Evolutionary conservation across 2,329 filamentous ascomycete species (phyloP).

Genomic region (Sporothrix inflata): DNA sequence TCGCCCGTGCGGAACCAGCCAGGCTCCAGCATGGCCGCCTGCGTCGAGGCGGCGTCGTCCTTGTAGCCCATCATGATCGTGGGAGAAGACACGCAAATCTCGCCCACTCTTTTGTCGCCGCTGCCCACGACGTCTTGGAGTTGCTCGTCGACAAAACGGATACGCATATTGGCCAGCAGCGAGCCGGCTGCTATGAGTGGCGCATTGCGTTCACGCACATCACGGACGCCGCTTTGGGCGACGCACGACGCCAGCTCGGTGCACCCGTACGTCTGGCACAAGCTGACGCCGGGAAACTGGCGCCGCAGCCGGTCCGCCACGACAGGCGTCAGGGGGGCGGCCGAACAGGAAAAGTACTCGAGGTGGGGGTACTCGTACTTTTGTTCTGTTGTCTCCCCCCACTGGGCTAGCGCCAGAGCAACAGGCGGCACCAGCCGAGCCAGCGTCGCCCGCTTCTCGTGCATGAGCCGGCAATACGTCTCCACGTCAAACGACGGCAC

Average conservation of each 20-base stretch:
- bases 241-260: neutral
- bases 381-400: too few relatives aligned
- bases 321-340: neutral
- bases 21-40: neutral
- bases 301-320: neutral
- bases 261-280: neutral
- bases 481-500: neutral
- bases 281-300: neutral
- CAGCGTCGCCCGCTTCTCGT: neutral
- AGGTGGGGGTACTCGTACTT: neutral
- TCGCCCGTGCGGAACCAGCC: neutral
- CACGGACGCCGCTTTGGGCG: neutral
- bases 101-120: neutral
- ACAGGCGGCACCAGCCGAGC: neutral
- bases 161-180: neutral
- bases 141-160: neutral
- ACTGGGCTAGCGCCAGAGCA: neutral
- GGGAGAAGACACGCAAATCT: neutral
- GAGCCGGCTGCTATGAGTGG: neutral
- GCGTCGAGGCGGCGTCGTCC: neutral
- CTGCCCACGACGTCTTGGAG: neutral
- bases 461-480: neutral
- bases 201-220: neutral
- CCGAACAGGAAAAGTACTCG: neutral
- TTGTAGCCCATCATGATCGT: conserved; percentile 13